These are phyloP conservation scores for Colletotrichum costaricense DNA, from an alignment of 2,329 filamentous ascomycete species.

Conservation along the genomic window DNA sequence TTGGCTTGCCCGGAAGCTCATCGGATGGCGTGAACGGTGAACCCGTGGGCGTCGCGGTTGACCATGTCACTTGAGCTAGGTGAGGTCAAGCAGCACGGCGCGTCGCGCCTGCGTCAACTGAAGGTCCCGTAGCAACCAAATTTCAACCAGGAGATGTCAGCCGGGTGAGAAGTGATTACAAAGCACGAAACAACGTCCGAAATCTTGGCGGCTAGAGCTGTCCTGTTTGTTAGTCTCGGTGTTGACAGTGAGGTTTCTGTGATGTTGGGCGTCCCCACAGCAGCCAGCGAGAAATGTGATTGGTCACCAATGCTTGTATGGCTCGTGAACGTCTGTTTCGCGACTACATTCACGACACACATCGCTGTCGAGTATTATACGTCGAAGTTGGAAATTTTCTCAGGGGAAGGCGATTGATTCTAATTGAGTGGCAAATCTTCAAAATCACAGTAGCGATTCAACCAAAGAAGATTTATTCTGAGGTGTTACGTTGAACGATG, in stretches of 20 bases:
- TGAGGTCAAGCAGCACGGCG: slow-evolving; percentile 1
- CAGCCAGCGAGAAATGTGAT: slow-evolving; percentile 2
- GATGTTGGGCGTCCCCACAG: slow-evolving; percentile 12
- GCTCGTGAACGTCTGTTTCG: not conserved
- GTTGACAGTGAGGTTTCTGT: slow-evolving; percentile 22
- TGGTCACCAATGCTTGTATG: not conserved
- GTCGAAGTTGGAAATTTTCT: not conserved
- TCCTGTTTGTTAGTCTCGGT: not conserved
- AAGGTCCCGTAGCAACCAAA: not conserved
- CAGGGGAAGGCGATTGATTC: no score
- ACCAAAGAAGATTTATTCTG: no score
- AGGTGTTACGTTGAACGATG: no score
- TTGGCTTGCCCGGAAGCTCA: not conserved
- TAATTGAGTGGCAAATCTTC: no score
- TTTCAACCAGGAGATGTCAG: not conserved
- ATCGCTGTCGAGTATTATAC: not conserved
- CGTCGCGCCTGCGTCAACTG: slow-evolving; percentile 7
- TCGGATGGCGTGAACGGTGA: not conserved
- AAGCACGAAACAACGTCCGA: not conserved
- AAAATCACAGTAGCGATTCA: no score
- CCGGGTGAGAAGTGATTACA: no score
- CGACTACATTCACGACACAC: not conserved
- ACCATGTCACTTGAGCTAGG: slow-evolving; percentile 13
- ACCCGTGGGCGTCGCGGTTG: not conserved
- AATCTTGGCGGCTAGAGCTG: not conserved